Evolutionary conservation across 305 asterid species (phyloP).

Genomic region (Solanum hybrid): DNA sequence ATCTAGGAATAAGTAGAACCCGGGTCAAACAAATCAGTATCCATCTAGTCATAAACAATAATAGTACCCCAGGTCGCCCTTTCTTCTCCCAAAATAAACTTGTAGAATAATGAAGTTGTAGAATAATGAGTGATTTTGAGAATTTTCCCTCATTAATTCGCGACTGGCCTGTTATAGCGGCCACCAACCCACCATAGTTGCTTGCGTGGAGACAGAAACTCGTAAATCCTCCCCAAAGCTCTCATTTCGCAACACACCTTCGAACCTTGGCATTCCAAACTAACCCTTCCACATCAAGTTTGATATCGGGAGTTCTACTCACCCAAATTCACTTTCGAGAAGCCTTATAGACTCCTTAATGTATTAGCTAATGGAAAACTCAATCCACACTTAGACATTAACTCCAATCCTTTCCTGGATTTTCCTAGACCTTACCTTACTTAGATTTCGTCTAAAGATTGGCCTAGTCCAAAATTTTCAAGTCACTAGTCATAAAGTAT

Average conservation of each 20-base stretch:
- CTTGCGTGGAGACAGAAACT: background rate
- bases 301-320: background rate
- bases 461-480: background rate
- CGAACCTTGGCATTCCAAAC: background rate
- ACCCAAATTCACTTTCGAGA: background rate
- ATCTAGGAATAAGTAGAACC: background rate
- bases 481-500: background rate
- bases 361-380: background rate
- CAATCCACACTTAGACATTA: background rate
- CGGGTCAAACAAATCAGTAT: too few species aligned
- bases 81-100: background rate
- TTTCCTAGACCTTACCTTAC: background rate
- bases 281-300: background rate
- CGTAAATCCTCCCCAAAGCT: background rate
- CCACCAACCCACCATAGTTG: background rate
- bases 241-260: background rate
- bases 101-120: background rate
- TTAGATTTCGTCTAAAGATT: background rate
- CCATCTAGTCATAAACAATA: background rate
- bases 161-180: background rate
- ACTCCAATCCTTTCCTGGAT: background rate
- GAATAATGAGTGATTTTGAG: background rate
- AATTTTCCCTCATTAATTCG: background rate
- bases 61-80: background rate
- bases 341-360: background rate